Evolutionary conservation across 441 rosid species (phyloP).

Genomic region (Gossypium gossypioides): DNA sequence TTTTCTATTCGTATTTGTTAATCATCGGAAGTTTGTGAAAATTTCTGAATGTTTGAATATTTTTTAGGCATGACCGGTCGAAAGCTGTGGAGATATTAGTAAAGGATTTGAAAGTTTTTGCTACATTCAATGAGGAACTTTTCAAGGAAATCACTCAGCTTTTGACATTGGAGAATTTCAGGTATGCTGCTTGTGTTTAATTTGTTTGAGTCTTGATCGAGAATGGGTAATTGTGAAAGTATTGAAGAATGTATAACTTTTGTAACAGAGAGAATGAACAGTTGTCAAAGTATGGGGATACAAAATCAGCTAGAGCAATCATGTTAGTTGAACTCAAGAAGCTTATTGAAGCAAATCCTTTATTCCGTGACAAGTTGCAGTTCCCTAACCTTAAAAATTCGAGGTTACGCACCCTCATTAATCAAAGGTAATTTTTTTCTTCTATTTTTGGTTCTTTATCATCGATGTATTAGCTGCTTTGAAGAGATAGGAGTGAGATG

Average conservation of each 20-base stretch:
- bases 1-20: not conserved
- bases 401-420: slow-evolving; percentile 77
- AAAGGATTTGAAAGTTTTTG: slow-evolving; percentile 87
- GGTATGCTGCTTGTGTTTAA: slow-evolving; percentile 32
- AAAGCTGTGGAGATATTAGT: slow-evolving; percentile 93
- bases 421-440: slow-evolving; percentile 55
- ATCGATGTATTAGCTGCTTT: slow-evolving; percentile 11
- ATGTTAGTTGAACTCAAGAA: slow-evolving; percentile 96
- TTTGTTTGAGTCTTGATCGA: not conserved
- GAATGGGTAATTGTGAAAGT: slow-evolving; percentile 10
- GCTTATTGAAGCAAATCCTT: slow-evolving; percentile 91
- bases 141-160: slow-evolving; percentile 96
- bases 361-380: slow-evolving; percentile 87
- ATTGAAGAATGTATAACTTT: slow-evolving; percentile 9
- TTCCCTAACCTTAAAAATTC: slow-evolving; percentile 85
- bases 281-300: slow-evolving; percentile 88
- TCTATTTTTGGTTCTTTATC: not conserved
- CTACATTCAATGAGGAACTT: slow-evolving; percentile 92
- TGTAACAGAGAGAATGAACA: slow-evolving; percentile 85
- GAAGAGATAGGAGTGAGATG: not conserved
- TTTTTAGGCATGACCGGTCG: slow-evolving; percentile 72
- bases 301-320: slow-evolving; percentile 88
- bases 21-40: not conserved
- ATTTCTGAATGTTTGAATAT: slow-evolving; percentile 11
- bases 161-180: slow-evolving; percentile 79